Evolutionary conservation across 1,284 basidiomycete genomes (phyloP).

Genomic region (Xerocomus nothofagi): DNA sequence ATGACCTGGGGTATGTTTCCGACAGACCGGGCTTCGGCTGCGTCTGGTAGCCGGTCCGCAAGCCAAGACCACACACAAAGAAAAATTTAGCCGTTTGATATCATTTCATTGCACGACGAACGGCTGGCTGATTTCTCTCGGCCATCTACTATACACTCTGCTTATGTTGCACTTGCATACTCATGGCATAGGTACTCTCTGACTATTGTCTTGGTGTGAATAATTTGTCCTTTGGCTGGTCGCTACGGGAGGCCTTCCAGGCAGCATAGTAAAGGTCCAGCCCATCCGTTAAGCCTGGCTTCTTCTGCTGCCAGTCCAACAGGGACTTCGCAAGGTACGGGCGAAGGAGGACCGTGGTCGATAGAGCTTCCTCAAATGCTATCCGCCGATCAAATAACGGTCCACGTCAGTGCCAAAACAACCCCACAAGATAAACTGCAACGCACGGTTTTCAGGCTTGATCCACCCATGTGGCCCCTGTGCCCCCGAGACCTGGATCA

Average conservation of each 20-base stretch:
- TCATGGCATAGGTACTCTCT: no score
- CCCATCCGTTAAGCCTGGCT: conserved; percentile 24
- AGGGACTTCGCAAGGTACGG: conserved; percentile 26
- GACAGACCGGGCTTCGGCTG: no score
- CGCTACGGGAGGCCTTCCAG: conserved; percentile 19
- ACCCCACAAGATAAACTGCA: not conserved
- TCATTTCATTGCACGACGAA: no score
- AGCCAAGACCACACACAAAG: no score
- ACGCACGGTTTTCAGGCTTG: conserved; percentile 16
- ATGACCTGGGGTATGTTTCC: no score
- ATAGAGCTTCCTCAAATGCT: conserved; percentile 23
- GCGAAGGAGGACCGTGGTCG: conserved; percentile 18
- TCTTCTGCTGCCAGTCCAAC: conserved; percentile 28
- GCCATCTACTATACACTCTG: no score
- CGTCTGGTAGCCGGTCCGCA: no score
- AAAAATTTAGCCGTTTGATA: no score
- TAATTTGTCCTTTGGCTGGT: conserved; percentile 6
- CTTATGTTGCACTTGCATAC: no score
- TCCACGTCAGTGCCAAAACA: not conserved
- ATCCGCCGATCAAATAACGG: not conserved
- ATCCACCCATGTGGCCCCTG: conserved; percentile 14
- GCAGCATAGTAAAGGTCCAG: conserved; percentile 23
- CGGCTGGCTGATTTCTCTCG: no score
- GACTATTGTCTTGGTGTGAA: not conserved
- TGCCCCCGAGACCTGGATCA: conserved; percentile 17